Percentiles rank a stretch among this genome's conserved stretches.
phyloP scores from a whole-genome alignment of 768 basidiomycete species.

The Tremella fuciformis region DNA sequence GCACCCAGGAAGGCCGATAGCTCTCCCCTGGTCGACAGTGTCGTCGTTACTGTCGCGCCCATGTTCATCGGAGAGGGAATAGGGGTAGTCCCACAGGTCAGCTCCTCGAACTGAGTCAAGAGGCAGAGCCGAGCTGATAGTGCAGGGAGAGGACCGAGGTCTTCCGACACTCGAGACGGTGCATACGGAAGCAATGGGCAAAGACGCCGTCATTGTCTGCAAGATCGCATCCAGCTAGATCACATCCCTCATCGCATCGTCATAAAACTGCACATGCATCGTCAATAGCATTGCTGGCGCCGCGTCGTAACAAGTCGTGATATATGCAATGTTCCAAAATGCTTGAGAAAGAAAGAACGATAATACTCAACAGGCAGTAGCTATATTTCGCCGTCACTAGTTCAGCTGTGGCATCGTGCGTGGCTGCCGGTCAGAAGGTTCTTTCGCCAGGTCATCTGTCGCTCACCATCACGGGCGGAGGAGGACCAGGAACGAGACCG shows the following conservation, averaged over 20 bases:
- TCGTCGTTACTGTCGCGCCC: slow-evolving; percentile 85
- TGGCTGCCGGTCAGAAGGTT: too few relatives aligned
- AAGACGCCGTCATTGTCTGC: slow-evolving; percentile 48
- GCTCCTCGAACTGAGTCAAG: background rate
- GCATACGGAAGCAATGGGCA: slow-evolving; percentile 43
- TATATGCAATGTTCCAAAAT: too few relatives aligned
- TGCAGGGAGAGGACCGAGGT: slow-evolving; percentile 31
- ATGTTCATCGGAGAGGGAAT: slow-evolving; percentile 65
- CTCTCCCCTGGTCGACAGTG: slow-evolving; percentile 60
- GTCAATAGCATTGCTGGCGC: too few relatives aligned
- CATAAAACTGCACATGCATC: too few relatives aligned
- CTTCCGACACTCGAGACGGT: slow-evolving; percentile 35
- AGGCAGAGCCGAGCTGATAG: slow-evolving; percentile 8
- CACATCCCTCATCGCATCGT: too few relatives aligned
- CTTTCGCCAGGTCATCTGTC: too few relatives aligned
- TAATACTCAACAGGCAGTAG: too few relatives aligned
- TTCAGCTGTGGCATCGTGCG: too few relatives aligned
- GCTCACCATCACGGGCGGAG: background rate
- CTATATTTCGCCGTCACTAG: too few relatives aligned
- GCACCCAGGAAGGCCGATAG: slow-evolving; percentile 23
- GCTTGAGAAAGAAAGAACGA: too few relatives aligned
- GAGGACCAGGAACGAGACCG: slow-evolving; percentile 8
- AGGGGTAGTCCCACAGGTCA: slow-evolving; percentile 35
- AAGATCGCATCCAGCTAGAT: slow-evolving; percentile 7
- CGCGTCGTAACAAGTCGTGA: too few relatives aligned